Evolutionary conservation across 805 yeast genomes (phyloP), one percentile per base, ranked within the genome.

Genomic region (Yamadazyma nakazawae): DNA sequence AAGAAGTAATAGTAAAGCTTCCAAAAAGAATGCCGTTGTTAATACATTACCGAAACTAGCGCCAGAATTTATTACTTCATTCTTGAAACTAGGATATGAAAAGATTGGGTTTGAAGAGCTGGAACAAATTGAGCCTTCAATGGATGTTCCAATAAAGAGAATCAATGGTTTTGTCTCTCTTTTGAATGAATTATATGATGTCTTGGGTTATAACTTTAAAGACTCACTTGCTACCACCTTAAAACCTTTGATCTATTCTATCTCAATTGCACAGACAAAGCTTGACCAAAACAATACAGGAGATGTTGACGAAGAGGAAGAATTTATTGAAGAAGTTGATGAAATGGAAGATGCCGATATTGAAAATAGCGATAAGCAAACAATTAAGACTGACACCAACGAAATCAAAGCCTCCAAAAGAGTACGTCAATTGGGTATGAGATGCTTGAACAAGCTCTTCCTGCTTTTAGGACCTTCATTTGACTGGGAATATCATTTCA

Each of bases 11-110:
- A 78, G 82, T 25, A 87, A 87, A 58, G 77, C 80, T 46, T 83
- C 90, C 28, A 77, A 86, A 53, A 85, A 88, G 52, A 76, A 74
- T 55, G 88, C 94, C 8, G 84, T 88, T 8, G 71, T 88, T 11
- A 73, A 83, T 18, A 69, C 82, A 6, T 63, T 88, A 41, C 84
- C 87, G 4, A 80, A 73, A 49, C 70, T 88, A 40, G 63, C 72
- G 2, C 76, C 76, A 14, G 59, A 68, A 5, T 75, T 80, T 54
- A 75, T 90, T 19, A 61, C 64, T 2, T 71, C 75, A 44, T 92
- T 92, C 56, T 69, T 92, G 36, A 56, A 67, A 12, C 67, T 90
- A 18, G 86, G 89, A 2, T 72, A 81, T 36, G 79, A 75, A 17
- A 81, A 78, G 47, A 68, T 87, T 18, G 66, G 70, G 2, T 74